Percentiles rank a stretch among this genome's conserved stretches.
Conservation (phyloP, 129 eudicot species). For the Flaveria bidentis region DNA sequence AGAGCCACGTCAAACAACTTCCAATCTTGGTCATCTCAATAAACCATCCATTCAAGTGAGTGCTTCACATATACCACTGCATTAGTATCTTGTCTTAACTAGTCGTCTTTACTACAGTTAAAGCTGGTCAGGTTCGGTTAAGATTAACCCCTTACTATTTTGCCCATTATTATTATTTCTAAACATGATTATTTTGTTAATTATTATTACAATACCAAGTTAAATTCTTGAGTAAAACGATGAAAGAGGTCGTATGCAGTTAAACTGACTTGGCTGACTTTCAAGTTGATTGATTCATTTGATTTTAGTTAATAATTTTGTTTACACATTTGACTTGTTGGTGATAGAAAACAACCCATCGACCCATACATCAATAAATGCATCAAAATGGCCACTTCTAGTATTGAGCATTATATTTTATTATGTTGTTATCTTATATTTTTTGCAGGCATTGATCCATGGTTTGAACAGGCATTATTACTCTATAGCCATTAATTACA, state of each 20-base stretch:
- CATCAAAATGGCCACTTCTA: background rate
- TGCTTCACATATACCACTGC: background rate
- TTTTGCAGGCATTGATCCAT: slow-evolving; percentile 75
- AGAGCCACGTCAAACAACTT: slow-evolving; percentile 90
- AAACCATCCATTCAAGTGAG: slow-evolving; percentile 88
- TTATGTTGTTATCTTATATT: background rate
- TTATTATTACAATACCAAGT: background rate
- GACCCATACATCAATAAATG: background rate
- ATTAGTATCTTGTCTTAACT: background rate
- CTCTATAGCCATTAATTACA: slow-evolving; percentile 81
- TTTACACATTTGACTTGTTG: background rate
- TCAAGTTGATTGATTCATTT: background rate
- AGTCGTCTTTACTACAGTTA: background rate
- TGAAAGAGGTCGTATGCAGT: background rate
- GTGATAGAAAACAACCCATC: background rate
- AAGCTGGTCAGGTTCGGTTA: background rate
- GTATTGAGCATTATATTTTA: background rate
- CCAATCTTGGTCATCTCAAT: slow-evolving; percentile 90
- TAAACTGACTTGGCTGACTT: background rate
- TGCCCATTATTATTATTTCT: background rate
- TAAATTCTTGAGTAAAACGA: background rate
- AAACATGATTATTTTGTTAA: background rate
- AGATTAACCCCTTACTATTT: background rate
- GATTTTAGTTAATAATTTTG: background rate
- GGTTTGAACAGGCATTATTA: slow-evolving; percentile 90